Percentiles rank a stretch among this genome's conserved stretches.
Conservation (phyloP, 164 flowering plant species). For the Tetrastigma voinierianum region DNA sequence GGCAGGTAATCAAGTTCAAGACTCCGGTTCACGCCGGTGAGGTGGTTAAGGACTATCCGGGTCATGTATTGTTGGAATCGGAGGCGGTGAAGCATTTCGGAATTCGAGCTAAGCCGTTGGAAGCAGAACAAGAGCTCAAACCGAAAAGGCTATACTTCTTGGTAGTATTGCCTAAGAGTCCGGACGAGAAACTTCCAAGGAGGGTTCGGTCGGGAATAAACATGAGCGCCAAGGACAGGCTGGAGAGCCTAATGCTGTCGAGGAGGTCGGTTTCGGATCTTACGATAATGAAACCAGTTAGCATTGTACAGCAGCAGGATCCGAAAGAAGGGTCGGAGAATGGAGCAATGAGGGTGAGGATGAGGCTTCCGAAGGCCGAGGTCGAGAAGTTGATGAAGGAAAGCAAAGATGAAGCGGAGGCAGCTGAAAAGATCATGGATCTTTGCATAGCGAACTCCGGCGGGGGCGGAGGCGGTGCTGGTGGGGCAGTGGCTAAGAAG, state of each 20-base stretch:
- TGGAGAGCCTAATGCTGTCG: constrained; percentile 46
- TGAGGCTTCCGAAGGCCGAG: constrained; percentile 70
- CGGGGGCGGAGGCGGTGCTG: neutral
- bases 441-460: constrained; percentile 39
- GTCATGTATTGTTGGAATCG: constrained; percentile 48
- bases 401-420: constrained; percentile 58
- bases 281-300: constrained; percentile 22
- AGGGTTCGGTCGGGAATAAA: constrained; percentile 40
- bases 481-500: neutral
- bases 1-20: constrained; percentile 51
- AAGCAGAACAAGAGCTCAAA: constrained; percentile 31
- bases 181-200: constrained; percentile 27
- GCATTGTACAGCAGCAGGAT: constrained; percentile 12
- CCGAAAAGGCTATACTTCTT: constrained; percentile 52
- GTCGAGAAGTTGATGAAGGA: constrained; percentile 62
- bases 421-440: constrained; percentile 61
- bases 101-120: constrained; percentile 43
- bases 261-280: constrained; percentile 50
- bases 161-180: constrained; percentile 41
- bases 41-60: constrained; percentile 48
- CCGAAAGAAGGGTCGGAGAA: neutral
- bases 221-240: constrained; percentile 58
- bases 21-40: constrained; percentile 44
- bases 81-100: constrained; percentile 55
- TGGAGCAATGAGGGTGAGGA: constrained; percentile 30